phyloP scores from a whole-genome alignment of 306 rosid genomes.

The Citrullus mucosospermus region DNA sequence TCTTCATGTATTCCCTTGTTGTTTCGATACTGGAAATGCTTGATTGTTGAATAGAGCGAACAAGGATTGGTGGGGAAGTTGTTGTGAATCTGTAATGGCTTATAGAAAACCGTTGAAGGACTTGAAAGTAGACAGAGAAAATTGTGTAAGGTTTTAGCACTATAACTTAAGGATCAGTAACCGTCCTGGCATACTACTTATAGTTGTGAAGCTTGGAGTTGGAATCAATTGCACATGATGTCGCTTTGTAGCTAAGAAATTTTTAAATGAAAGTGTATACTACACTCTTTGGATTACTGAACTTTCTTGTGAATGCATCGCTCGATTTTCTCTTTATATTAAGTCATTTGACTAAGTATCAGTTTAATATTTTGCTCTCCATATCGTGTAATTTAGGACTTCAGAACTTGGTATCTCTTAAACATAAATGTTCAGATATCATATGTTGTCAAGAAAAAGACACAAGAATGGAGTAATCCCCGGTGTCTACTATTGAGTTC shows the following conservation, averaged over 20 bases:
- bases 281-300: background rate
- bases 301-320: background rate
- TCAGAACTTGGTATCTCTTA: background rate
- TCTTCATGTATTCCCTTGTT: background rate
- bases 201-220: background rate
- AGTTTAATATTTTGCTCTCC: background rate
- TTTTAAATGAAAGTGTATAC: background rate
- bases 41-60: background rate
- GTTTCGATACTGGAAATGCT: background rate
- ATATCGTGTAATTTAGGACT: background rate
- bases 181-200: background rate
- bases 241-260: background rate
- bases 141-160: background rate
- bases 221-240: background rate
- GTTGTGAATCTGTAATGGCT: background rate
- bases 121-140: background rate
- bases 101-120: background rate
- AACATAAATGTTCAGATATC: background rate
- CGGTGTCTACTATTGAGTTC: background rate
- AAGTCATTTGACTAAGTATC: background rate
- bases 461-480: background rate
- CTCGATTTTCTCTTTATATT: background rate
- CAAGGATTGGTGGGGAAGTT: background rate
- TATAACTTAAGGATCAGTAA: background rate
- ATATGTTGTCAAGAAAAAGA: background rate